Base-by-base conservation (phyloP, 2,329 filamentous ascomycete genomes). In the Ampelomyces quisqualis region DNA sequence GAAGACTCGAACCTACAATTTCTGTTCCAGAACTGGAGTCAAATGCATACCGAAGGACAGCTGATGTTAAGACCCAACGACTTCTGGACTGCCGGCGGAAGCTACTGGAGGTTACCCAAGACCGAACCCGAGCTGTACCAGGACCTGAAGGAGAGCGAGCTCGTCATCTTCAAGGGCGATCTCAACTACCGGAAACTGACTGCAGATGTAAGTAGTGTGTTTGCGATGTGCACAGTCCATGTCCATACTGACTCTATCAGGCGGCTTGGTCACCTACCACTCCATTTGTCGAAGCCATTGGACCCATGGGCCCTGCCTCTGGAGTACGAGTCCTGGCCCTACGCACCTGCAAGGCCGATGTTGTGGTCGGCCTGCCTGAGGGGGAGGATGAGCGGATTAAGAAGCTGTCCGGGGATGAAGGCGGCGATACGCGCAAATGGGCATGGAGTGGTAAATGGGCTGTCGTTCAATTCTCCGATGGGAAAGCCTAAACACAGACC, bases 371-470 rank as follows among this genome's bases (percentile, higher is more conserved):
- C 0, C 75, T 98, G n/a, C 77, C 83, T 10, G 69, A 81, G 7
- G 90, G 91, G 5, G 80, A 85, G 64, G 93, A 98, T 61, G 90
- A 96, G 71, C 81, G 84, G 65, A 73, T 97, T 38, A 82, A 78
- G 53, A 74, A 78, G 7, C 77, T 72, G 38, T 82, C 87, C 11
- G 87, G 86, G 1, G 87, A 86, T 3, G 86, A 84, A 11, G 83
- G 89, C 47, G 79, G 52, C 68, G 85, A 67, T 41, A 78, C 81
- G 17, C 78, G 93, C 40, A 86, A 88, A 67, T 97, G 91, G 91
- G 90, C 89, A 0, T 97, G 90, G 90, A 86, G 81, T 61, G 91
- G 91, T 28, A 96, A 96, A 70, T 97, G 88, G 87, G 91, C 91
- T 5, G 89, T 97, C n/a, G 84, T 95, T 4, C 90, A 88, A 20